Percentiles rank a stretch among this genome's conserved stretches.
Evolutionary conservation across 306 rosid genomes (phyloP).

Genomic region (Dalbergia oliveri): DNA sequence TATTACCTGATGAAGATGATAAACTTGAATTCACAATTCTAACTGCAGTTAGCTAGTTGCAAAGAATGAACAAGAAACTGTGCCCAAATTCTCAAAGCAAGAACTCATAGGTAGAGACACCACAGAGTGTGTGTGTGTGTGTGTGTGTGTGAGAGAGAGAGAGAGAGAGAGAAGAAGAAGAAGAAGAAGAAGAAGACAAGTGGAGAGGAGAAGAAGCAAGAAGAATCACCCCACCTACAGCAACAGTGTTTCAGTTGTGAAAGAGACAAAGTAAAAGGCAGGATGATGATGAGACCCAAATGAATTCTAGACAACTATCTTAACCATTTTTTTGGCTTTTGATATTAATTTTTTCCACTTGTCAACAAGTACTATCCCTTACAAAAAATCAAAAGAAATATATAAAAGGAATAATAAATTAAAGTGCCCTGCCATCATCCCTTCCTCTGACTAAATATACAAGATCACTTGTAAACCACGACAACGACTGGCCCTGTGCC

Average conservation of each 20-base stretch:
- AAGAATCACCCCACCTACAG: conserved; percentile 44
- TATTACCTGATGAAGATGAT: conserved; percentile 44
- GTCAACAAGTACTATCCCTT: neutral
- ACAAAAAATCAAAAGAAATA: neutral
- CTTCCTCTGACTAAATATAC: conserved; percentile 23
- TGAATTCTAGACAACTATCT: conserved; percentile 39
- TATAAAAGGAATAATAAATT: conserved; percentile 18
- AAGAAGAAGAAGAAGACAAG: conserved; percentile 6
- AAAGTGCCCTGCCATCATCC: conserved; percentile 44
- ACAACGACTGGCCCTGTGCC: conserved; percentile 40
- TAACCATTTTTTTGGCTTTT: neutral
- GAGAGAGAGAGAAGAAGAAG: conserved; percentile 11
- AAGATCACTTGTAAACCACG: conserved; percentile 63
- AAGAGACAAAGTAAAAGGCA: conserved; percentile 69
- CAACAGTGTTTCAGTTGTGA: conserved; percentile 60
- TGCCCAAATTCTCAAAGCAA: conserved; percentile 43
- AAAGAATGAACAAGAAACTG: conserved; percentile 42
- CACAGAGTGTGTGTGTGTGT: too few species aligned
- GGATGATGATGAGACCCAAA: conserved; percentile 52
- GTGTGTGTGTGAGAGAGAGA: too few species aligned
- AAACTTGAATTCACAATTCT: conserved; percentile 25
- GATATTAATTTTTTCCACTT: neutral
- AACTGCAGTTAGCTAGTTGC: conserved; percentile 37
- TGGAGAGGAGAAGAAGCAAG: conserved; percentile 43
- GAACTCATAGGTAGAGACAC: conserved; percentile 17